Base-by-base conservation (phyloP, 805 yeast species). In the Kazachstania viticola region DNA sequence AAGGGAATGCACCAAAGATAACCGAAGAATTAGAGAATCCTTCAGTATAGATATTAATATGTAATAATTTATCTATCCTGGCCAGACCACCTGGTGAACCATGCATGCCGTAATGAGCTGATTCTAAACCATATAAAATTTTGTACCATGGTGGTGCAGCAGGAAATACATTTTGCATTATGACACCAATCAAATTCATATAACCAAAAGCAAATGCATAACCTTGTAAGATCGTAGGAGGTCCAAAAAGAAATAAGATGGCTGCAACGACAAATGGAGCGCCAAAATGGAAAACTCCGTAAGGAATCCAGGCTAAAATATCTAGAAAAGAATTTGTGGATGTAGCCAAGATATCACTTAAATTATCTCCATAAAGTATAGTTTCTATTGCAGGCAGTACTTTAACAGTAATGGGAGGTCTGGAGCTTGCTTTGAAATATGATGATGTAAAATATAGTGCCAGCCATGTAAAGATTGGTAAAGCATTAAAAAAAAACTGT, bases 81-180 rank as follows among this genome's bases (percentile, higher is more conserved):
- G 75, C 88, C 40, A 88, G 67, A 0, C 98, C 98, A 44, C 97
- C 98, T 0, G 98, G 94, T 1, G 94, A 79, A 9, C 97, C 98
- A 29, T 67, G 65, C 94, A 88, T 85, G 33, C 77, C 64, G 57
- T 88, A 88, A 58, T 84, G 74, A 3, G 97, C 97, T 19, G 95
- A 91, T 33, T 73, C 78, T 37, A 87, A 67, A 2, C 95, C 95
- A 51, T 88, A 78, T 30, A 77, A 56, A 37, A 73, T 73, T 48
- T 82, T 80, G 54, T 88, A 88, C 98, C 98, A 88, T 14, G 98
- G 98, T 11, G 98, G 94, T 33, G 97, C 96, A 30, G 91, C 82
- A 5, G 98, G 95, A 54, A 83, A 84, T 4, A 76, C 40, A 42
- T 84, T 68, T 60, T 91, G 97, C 34, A 73, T 71, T 22, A 79